Base-by-base conservation (phyloP, 2,329 filamentous ascomycete genomes). In the Aspergillus udagawae region DNA sequence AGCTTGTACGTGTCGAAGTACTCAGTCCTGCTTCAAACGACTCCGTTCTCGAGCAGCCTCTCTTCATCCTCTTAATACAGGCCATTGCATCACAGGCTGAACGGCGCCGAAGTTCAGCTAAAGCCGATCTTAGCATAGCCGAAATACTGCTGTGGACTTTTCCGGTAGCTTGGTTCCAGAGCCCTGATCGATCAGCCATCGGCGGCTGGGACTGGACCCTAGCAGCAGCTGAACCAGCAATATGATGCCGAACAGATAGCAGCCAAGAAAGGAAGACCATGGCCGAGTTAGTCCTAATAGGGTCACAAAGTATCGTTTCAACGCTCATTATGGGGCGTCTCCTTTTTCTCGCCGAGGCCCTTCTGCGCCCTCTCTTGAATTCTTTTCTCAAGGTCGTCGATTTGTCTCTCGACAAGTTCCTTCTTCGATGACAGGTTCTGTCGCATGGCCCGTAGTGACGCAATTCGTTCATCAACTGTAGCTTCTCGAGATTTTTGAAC, bases 351-450 rank as follows among this genome's bases (percentile, higher is more conserved):
- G 44, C 63, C 63, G 47, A 70, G 59, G 35, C 69, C 70, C 63
- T 77, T 72, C 58, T 71, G 68, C 55, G 73, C 70, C 60, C 72
- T 76, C 32, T 74, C 74, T 21, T 73, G 65, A 25, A 73, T 69
- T 50, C 76, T 77, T 25, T 70, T 70, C 47, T 81, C 74, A 51
- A 83, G 52, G 58, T 80, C 77, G n/a, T 71, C 74, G 53, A 87
- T 80, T 67, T 87, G 86, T 61, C 71, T 77, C 67, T 86, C 81
- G 52, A 87, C 66, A 51, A 80, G 80, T 6, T 75, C 73, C 67
- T 77, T 82, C 66, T 82, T 83, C 6, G 70, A 66, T 2, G 81
- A 67, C 14, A 87, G 70, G 35, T 77, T 77, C n/a, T 77, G 73
- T 48, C 80, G 78, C 53, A 77, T 75, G 49, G 70, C 67, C 62